Base-by-base conservation (phyloP, 129 eudicot genomes). In the Pseudognaphalium luteoalbum region DNA sequence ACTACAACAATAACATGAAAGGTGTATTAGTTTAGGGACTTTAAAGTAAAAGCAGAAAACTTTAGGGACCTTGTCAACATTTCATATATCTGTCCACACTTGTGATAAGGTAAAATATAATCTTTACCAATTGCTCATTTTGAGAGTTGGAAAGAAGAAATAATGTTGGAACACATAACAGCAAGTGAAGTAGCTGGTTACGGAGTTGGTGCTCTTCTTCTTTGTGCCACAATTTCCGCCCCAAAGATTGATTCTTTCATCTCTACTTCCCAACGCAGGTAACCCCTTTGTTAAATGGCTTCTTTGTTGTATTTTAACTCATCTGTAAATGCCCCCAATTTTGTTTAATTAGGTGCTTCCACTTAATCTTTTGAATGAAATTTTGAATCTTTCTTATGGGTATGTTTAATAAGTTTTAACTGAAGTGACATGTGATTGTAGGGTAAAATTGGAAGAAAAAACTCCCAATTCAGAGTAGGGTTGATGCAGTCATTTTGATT, bases 231-330 rank as follows among this genome's bases (percentile, higher is more conserved):
- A 78, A 71, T 90, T 80, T 84, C 96, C 16, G 98, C 96, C 69
- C 88, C 98, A 37, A 90, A 82, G 80, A 77, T 93, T 69, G 95
- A 90, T 75, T 82, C 89, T 47, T 77, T 88, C 89, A 81, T 93
- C 67, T 88, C 96, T 70, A 75, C 92, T 80, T 88, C 98, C 71
- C 98, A 93, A 76, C 88, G 96, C 87, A 93, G 96, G 98, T 88
- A 80, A 19, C 63, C 70, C 60, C 16, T 32, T 9, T 34, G 6
- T 11, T 44, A 11, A 11, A 44, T 44, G 52, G 17, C 52, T 12
- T 44, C 17, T 4, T 42, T 42, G 0, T 42, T 42, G 0, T 44
- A 44, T 44, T 44, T 4, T 44, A 44, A 20, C 9, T 74, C 15
- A 34, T 29, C 21, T 64, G 62, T 64, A 35, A 29, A 12, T 54